phyloP scores from a whole-genome alignment of 2,329 filamentous ascomycete genomes.

The Aureobasidium zeae region DNA sequence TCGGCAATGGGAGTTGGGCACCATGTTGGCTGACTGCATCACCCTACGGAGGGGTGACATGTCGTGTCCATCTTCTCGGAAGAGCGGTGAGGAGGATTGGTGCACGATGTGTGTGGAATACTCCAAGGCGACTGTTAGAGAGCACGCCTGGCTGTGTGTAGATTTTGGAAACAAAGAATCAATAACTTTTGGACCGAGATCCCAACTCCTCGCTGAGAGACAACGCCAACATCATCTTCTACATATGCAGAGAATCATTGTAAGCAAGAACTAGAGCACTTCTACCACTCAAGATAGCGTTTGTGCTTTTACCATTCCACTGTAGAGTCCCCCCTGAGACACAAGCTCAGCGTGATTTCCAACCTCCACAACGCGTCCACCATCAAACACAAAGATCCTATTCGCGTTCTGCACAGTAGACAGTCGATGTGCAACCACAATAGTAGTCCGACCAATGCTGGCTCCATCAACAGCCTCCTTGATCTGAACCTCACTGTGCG shows the following conservation, averaged over 20 bases:
- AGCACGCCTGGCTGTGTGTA: too few species aligned
- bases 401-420: slow-evolving; percentile 72
- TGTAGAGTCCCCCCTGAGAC: slow-evolving; percentile 35
- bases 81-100: too few species aligned
- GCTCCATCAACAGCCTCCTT: slow-evolving; percentile 35
- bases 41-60: too few species aligned
- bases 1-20: too few species aligned
- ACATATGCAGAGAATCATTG: neutral
- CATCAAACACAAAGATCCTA: slow-evolving; percentile 68
- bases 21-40: too few species aligned
- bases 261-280: neutral
- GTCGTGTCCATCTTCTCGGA: too few species aligned
- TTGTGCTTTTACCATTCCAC: slow-evolving; percentile 31
- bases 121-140: too few species aligned
- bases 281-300: slow-evolving; percentile 21
- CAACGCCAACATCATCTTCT: neutral
- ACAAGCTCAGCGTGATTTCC: slow-evolving; percentile 55
- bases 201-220: slow-evolving; percentile 6
- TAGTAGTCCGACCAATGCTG: slow-evolving; percentile 46
- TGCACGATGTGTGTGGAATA: too few species aligned
- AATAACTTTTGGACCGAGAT: slow-evolving; percentile 2
- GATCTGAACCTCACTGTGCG: slow-evolving; percentile 36
- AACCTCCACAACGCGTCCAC: slow-evolving; percentile 51
- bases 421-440: slow-evolving; percentile 69
- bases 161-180: too few species aligned